These are phyloP conservation scores for Tricholomella constricta DNA, from an alignment of 768 basidiomycete genomes.

Conservation along the genomic window DNA sequence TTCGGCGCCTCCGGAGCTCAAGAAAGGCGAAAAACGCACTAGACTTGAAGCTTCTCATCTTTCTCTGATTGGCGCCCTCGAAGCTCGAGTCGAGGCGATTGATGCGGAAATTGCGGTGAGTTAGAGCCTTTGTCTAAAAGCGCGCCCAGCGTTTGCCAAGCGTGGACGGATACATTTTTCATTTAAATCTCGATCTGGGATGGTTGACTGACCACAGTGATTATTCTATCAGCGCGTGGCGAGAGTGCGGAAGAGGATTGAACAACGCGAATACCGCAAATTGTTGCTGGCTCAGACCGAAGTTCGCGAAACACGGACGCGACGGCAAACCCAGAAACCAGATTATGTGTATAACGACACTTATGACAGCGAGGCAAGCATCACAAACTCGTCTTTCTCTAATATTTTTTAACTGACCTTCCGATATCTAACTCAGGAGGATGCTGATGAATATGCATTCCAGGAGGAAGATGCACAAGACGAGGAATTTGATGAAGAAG, in stretches of 20 bases:
- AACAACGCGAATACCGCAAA: slow-evolving; percentile 69
- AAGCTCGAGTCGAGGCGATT: slow-evolving; percentile 63
- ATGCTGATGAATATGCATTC: slow-evolving; percentile 66
- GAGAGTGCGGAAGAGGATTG: slow-evolving; percentile 67
- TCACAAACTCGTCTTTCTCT: slow-evolving; percentile 16
- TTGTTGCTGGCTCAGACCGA: slow-evolving; percentile 73
- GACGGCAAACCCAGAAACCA: slow-evolving; percentile 69
- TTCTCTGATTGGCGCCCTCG: slow-evolving; percentile 59
- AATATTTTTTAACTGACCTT: slow-evolving; percentile 23
- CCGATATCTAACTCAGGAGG: slow-evolving; percentile 47
- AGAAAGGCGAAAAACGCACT: slow-evolving; percentile 48
- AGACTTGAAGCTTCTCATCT: slow-evolving; percentile 66
- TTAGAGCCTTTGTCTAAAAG: slow-evolving; percentile 22
- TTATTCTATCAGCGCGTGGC: slow-evolving; percentile 60
- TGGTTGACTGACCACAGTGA: slow-evolving; percentile 9
- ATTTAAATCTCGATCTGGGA: slow-evolving; percentile 2
- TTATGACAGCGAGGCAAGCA: slow-evolving; percentile 64
- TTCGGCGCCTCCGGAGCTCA: slow-evolving; percentile 43
- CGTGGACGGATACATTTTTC: slow-evolving; percentile 6
- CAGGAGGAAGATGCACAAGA: slow-evolving; percentile 71
- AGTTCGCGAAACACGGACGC: slow-evolving; percentile 76
- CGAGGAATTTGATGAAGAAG: slow-evolving; percentile 60
- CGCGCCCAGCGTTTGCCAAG: not conserved
- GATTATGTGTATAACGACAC: slow-evolving; percentile 81
- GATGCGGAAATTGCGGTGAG: slow-evolving; percentile 74